Conservation (phyloP, 352 stramenopile species). For the Globisporangium paroecandrum region DNA sequence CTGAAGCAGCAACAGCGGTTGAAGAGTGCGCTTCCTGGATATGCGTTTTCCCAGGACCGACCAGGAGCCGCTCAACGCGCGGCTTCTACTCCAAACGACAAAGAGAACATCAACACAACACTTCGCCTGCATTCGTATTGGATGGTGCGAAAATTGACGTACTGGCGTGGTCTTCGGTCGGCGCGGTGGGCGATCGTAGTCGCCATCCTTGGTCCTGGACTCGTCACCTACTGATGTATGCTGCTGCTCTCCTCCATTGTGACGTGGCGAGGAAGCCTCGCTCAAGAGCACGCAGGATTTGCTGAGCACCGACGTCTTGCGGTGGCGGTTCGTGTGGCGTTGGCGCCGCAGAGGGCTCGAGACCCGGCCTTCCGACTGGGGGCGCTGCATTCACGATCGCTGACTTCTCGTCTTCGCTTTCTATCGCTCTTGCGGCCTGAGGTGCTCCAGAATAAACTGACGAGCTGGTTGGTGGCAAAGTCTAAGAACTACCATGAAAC, state of each 20-base stretch:
- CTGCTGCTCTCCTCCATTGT: background rate
- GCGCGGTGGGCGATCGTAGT: constrained; percentile 12
- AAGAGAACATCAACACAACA: background rate
- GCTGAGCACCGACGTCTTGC: constrained; percentile 10
- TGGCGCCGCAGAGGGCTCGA: background rate
- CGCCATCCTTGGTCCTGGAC: background rate
- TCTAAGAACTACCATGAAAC: background rate
- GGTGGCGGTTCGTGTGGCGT: constrained; percentile 2
- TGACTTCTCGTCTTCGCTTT: background rate
- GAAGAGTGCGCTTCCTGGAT: constrained; percentile 12
- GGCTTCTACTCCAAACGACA: constrained; percentile 27
- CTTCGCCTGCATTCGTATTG: no score
- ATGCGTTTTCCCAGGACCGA: constrained; percentile 24
- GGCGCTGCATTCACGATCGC: constrained; percentile 10
- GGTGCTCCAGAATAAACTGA: background rate
- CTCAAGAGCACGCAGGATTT: constrained; percentile 19
- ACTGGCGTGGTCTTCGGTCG: constrained; percentile 42
- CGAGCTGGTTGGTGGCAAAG: background rate
- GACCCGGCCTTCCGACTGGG: constrained; percentile 6
- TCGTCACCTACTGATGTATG: background rate
- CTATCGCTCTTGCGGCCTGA: background rate
- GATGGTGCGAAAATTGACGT: background rate
- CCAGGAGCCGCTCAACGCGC: constrained; percentile 35
- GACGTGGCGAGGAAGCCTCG: background rate
- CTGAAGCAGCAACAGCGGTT: background rate